Percentiles rank a stretch among this genome's conserved stretches.
phyloP scores from a whole-genome alignment of 73 alveolate genomes.

The Tetrahymena elliotti region DNA sequence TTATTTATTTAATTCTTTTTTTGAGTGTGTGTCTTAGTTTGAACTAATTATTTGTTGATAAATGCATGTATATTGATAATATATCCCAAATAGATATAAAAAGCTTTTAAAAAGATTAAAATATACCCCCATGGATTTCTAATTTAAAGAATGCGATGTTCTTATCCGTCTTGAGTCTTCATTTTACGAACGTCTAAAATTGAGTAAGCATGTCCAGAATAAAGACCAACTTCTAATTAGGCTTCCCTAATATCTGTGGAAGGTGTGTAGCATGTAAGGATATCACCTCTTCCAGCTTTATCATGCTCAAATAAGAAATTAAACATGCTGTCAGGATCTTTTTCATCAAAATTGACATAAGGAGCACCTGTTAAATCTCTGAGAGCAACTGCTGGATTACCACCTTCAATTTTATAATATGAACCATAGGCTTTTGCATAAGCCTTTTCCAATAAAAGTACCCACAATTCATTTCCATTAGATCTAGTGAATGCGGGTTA shows the following conservation, averaged over 20 bases:
- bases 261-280: slow-evolving; percentile 37
- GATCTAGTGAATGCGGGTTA: slow-evolving; percentile 90
- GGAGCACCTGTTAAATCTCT: slow-evolving; percentile 68
- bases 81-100: not conserved
- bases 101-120: not conserved
- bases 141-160: not conserved
- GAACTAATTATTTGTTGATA: not conserved
- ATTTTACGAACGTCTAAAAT: not conserved
- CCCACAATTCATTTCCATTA: slow-evolving; percentile 87
- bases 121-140: not conserved
- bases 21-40: no score
- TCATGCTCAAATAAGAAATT: slow-evolving; percentile 43
- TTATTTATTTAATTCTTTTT: no score
- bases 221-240: slow-evolving; percentile 49
- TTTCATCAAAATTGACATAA: slow-evolving; percentile 33
- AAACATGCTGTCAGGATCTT: slow-evolving; percentile 32
- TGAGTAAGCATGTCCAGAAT: slow-evolving; percentile 62
- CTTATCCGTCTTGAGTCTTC: not conserved
- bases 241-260: slow-evolving; percentile 35
- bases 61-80: not conserved
- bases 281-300: slow-evolving; percentile 44
- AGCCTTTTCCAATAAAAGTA: slow-evolving; percentile 82
- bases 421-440: slow-evolving; percentile 92
- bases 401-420: slow-evolving; percentile 85
- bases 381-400: slow-evolving; percentile 61